Evolutionary conservation across 257 asterid species (phyloP).

Genomic region (Lavandula angustifolia): DNA sequence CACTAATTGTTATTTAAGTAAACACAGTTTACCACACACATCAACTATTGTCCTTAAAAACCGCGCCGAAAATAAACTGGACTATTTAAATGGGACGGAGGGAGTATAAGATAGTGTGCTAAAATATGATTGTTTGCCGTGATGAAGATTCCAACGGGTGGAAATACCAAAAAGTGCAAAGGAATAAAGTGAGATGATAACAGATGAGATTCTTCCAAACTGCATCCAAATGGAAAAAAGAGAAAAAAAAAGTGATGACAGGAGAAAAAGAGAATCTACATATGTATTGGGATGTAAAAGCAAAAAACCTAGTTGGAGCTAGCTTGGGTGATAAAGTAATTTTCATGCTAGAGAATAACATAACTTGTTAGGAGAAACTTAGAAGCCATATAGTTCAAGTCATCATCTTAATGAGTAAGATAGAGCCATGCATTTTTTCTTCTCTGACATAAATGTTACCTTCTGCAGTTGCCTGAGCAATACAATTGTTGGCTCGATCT

Average conservation of each 20-base stretch:
- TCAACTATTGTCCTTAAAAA: too few species aligned
- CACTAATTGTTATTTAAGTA: too few species aligned
- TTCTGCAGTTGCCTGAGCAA: not conserved
- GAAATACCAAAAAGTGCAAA: conserved; percentile 14
- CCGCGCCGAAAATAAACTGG: too few species aligned
- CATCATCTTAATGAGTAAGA: not conserved
- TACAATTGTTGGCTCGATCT: not conserved
- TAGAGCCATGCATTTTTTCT: not conserved
- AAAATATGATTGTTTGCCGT: not conserved
- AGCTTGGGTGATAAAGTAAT: too few species aligned
- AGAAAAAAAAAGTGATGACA: not conserved
- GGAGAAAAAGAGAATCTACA: not conserved
- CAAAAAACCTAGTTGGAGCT: too few species aligned
- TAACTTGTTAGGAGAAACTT: too few species aligned
- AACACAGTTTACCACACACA: too few species aligned
- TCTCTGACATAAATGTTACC: not conserved
- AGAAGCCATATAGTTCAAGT: not conserved
- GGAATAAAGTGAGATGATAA: conserved; percentile 36
- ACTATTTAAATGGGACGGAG: too few species aligned
- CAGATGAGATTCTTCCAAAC: conserved; percentile 15
- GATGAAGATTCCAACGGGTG: conserved; percentile 12
- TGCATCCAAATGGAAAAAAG: conserved; percentile 6
- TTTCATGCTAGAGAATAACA: not conserved
- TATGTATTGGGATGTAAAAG: too few species aligned
- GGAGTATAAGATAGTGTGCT: too few species aligned